These are phyloP conservation scores for Penicillium ochrochloron DNA, from an alignment of 495 filamentous ascomycete species.

Conservation along the genomic window DNA sequence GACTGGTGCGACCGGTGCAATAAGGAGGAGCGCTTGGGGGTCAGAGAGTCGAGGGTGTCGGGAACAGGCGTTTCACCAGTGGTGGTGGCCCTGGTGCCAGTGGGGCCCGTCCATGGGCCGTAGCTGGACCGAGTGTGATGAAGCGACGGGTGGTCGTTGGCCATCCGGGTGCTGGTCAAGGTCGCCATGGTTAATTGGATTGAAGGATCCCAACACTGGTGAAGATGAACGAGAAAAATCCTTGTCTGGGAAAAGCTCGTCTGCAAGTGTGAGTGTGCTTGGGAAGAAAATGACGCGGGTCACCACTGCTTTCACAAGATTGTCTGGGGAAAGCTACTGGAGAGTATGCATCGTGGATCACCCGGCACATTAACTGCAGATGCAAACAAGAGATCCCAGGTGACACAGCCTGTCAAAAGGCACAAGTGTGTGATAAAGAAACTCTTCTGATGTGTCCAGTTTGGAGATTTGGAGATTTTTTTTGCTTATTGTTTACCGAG, in stretches of 20 bases:
- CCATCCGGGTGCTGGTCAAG: not conserved
- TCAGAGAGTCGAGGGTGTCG: constrained; percentile 16
- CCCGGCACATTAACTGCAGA: not conserved
- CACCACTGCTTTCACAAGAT: constrained; percentile 13
- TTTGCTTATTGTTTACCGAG: not conserved
- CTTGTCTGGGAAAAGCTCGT: not conserved
- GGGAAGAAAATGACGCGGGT: constrained; percentile 2
- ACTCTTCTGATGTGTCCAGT: constrained; percentile 3
- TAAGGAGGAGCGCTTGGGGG: constrained; percentile 28
- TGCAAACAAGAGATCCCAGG: constrained; percentile 2
- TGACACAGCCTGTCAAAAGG: not conserved
- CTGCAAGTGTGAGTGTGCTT: constrained; percentile 3
- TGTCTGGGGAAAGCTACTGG: constrained; percentile 16
- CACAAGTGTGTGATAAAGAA: constrained; percentile 3
- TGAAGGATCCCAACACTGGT: not conserved
- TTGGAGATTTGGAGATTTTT: not conserved
- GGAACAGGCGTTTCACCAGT: constrained; percentile 30
- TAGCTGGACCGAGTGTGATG: constrained; percentile 2
- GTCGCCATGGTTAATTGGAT: not conserved
- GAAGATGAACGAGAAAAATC: not conserved
- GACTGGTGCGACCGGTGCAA: constrained; percentile 19
- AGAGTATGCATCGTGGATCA: constrained; percentile 17
- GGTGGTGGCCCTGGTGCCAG: constrained; percentile 4
- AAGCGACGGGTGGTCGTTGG: constrained; percentile 6
- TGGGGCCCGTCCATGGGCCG: constrained; percentile 22